Evolutionary conservation across 202 grass and related monocot species (phyloP), one percentile per base, ranked within the genome.

Genomic region (Dendrocalamus latiflorus): DNA sequence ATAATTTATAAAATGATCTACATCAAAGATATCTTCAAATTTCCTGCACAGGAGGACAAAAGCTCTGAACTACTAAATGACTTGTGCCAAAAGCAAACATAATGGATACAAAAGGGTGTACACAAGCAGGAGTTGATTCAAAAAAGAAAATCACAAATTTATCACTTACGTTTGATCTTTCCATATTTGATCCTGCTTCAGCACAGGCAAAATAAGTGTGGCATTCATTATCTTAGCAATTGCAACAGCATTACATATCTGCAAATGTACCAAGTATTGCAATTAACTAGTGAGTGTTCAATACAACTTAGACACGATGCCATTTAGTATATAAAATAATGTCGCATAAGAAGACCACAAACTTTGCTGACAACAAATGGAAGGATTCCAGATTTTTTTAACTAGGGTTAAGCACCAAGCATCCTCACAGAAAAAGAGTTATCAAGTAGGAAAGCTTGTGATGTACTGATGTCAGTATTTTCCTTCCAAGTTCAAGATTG

Each of bases 171-270:
- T 98, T 78, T 98, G 95, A 85, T 98, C 95, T 88, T 98, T 95
- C 95, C 95, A 98, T 82, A 95, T 98, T 87, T 98, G 95, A 86
- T 98, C 95, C 88, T 94, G 95, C 92, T 98, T 98, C 51, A 98
- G 83, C 64, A 98, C 92, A 21, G 92, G 95, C 82, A 98, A 88
- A 86, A 98, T 94, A 86, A 98, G 95, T 45, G 90, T 93, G 55
- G 92, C 85, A 43, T 89, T 93, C 90, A 98, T 94, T 89, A 98
- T 98, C 83, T 98, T 98, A 62, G 95, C 95, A 75, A 97, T 91
- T 81, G 95, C 92, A 82, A 97, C 95, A 74, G 95, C 95, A 93
- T 97, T 97, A 84, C 95, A 97, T 86, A 97, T 94, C 95, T 98
- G 88, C 44, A 87, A 75, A 82, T 36, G 17, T 66, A 82, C 28